Percentiles rank a stretch among this genome's conserved stretches.
Conservation (phyloP, 345 rosid species). For the Noccaea caerulescens region DNA sequence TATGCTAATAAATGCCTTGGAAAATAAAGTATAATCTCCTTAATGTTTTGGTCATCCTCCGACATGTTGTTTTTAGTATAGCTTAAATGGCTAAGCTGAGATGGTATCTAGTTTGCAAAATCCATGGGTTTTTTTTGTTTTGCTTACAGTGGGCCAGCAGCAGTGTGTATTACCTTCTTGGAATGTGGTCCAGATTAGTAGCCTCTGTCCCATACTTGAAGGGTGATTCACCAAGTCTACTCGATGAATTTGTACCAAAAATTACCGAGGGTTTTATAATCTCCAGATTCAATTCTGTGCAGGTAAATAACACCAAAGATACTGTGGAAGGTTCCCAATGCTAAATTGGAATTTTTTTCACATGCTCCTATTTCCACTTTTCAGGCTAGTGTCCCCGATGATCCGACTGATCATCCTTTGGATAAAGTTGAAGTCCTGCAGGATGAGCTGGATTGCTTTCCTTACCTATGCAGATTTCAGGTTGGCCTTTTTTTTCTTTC, state of each 20-base stretch:
- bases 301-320: conserved; percentile 53
- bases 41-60: conserved; percentile 9
- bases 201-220: conserved; percentile 92
- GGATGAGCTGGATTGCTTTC: conserved; percentile 98
- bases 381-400: conserved; percentile 83
- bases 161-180: conserved; percentile 96
- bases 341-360: conserved; percentile 16
- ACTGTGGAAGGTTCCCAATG: neutral
- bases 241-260: conserved; percentile 98
- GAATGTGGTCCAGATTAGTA: conserved; percentile 96
- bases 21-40: conserved; percentile 4
- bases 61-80: conserved; percentile 14
- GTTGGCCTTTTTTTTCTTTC: conserved; percentile 44
- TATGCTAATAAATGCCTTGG: conserved; percentile 8
- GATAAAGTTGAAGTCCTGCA: conserved; percentile 98
- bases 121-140: conserved; percentile 23
- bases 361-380: conserved; percentile 15
- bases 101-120: conserved; percentile 20
- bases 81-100: conserved; percentile 27
- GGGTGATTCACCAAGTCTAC: conserved; percentile 96
- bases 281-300: conserved; percentile 93
- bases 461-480: conserved; percentile 98
- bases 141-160: conserved; percentile 97
- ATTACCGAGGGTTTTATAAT: conserved; percentile 94
- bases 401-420: conserved; percentile 83